Evolutionary conservation across 805 yeast genomes (phyloP).

Genomic region (Naumovozyma baii): DNA sequence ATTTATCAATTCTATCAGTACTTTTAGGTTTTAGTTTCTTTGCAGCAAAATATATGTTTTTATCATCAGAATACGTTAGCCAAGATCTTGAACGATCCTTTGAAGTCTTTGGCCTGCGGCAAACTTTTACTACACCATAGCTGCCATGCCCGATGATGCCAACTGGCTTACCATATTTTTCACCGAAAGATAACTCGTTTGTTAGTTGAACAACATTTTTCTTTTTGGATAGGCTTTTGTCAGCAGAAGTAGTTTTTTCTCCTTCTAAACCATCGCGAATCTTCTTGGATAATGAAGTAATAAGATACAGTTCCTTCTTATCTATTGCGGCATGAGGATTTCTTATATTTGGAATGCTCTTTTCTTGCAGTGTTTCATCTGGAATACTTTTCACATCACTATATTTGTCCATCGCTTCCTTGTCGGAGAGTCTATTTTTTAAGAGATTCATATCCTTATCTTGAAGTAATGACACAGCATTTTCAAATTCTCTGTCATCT

Average conservation of each 20-base stretch:
- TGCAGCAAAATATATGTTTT: slow-evolving; percentile 69
- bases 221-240: too few species aligned
- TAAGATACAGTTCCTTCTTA: slow-evolving; percentile 38
- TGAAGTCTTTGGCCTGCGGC: slow-evolving; percentile 43
- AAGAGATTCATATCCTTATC: slow-evolving; percentile 4
- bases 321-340: slow-evolving; percentile 38
- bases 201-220: slow-evolving; percentile 22
- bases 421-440: neutral
- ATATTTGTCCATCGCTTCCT: slow-evolving; percentile 3
- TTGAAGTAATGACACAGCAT: slow-evolving; percentile 18
- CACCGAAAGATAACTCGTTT: slow-evolving; percentile 20
- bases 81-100: slow-evolving; percentile 9
- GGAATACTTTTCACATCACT: slow-evolving; percentile 1
- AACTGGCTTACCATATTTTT: slow-evolving; percentile 42
- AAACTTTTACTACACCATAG: slow-evolving; percentile 80
- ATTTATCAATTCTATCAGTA: slow-evolving; percentile 85
- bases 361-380: slow-evolving; percentile 4
- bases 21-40: slow-evolving; percentile 77
- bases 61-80: slow-evolving; percentile 58
- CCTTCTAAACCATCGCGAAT: slow-evolving; percentile 34
- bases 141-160: slow-evolving; percentile 83
- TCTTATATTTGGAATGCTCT: slow-evolving; percentile 17
- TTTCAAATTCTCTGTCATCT: slow-evolving; percentile 15
- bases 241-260: too few species aligned
- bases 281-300: slow-evolving; percentile 38